Conservation (phyloP, 2,329 filamentous ascomycete species). For the Iodosphaeria phyllophila region DNA sequence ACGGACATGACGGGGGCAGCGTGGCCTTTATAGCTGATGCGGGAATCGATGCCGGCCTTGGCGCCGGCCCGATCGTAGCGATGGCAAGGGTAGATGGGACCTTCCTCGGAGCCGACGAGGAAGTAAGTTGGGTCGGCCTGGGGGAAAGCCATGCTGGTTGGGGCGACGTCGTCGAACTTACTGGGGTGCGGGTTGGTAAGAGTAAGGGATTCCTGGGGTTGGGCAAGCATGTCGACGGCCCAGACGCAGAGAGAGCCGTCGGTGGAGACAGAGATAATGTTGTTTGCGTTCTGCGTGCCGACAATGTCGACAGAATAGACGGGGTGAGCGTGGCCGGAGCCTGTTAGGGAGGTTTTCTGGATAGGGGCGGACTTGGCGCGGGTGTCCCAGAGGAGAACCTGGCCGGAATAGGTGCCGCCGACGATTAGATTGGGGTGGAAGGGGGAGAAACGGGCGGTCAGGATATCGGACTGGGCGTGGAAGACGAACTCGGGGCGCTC, state of each 20-base stretch:
- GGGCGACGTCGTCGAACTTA: constrained; percentile 86
- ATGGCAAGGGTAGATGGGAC: constrained; percentile 89
- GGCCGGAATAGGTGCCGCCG: constrained; percentile 88
- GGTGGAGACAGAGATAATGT: constrained; percentile 92
- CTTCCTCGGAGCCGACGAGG: constrained; percentile 91
- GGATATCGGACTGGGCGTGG: constrained; percentile 85
- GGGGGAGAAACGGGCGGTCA: constrained; percentile 94
- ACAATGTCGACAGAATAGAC: constrained; percentile 93
- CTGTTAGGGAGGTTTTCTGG: constrained; percentile 88
- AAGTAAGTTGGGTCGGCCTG: constrained; percentile 94
- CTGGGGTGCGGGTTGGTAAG: constrained; percentile 70
- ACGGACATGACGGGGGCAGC: constrained; percentile 90
- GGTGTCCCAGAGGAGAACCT: constrained; percentile 94
- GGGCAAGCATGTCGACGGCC: constrained; percentile 94
- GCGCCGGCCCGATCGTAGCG: constrained; percentile 93
- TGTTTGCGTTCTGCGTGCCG: constrained; percentile 96
- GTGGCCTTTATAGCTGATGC: constrained; percentile 77
- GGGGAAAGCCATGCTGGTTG: constrained; percentile 88
- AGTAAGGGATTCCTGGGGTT: constrained; percentile 87
- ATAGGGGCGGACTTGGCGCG: constrained; percentile 76
- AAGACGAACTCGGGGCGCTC: constrained; percentile 93
- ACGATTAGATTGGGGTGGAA: constrained; percentile 95
- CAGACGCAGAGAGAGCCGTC: constrained; percentile 94
- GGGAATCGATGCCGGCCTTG: constrained; percentile 83
- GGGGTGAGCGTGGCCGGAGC: constrained; percentile 87